phyloP scores from a whole-genome alignment of 1,284 basidiomycete genomes.

The Ceratobasidium sp. region DNA sequence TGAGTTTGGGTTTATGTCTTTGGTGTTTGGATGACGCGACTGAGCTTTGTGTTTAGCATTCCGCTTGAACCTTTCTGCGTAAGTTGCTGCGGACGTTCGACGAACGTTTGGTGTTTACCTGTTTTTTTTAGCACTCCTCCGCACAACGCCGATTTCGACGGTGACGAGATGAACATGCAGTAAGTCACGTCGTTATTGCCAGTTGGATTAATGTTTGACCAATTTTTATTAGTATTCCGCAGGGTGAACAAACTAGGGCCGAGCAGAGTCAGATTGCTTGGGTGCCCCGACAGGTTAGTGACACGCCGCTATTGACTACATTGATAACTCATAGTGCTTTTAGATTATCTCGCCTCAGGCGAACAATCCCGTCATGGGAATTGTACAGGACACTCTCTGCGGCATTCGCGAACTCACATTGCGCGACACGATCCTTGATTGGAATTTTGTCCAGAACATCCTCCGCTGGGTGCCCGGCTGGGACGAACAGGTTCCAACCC shows the following conservation, averaged over 20 bases:
- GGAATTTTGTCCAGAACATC: slow-evolving; percentile 96
- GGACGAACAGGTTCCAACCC: slow-evolving; percentile 94
- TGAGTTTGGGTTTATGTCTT: neutral
- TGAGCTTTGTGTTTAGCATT: slow-evolving; percentile 72
- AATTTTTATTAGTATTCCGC: slow-evolving; percentile 79
- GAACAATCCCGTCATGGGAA: slow-evolving; percentile 99
- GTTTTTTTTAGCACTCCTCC: slow-evolving; percentile 79
- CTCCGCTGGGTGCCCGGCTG: slow-evolving; percentile 97
- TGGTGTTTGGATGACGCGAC: neutral
- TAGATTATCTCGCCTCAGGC: slow-evolving; percentile 99
- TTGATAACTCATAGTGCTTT: neutral
- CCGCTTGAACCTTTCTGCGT: slow-evolving; percentile 96
- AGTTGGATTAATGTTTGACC: neutral
- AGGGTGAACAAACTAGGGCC: slow-evolving; percentile 98
- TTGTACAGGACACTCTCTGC: slow-evolving; percentile 98
- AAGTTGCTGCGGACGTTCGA: slow-evolving; percentile 59
- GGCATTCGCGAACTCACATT: slow-evolving; percentile 98
- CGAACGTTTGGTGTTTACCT: slow-evolving; percentile 53
- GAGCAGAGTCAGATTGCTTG: slow-evolving; percentile 98
- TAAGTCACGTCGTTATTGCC: slow-evolving; percentile 62
- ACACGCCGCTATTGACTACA: slow-evolving; percentile 29
- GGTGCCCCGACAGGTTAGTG: slow-evolving; percentile 90
- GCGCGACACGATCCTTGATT: slow-evolving; percentile 93
- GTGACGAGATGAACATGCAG: slow-evolving; percentile 99
- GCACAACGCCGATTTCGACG: slow-evolving; percentile 98